Evolutionary conservation across 441 rosid genomes (phyloP).

Genomic region (Jatropha podagrica): DNA sequence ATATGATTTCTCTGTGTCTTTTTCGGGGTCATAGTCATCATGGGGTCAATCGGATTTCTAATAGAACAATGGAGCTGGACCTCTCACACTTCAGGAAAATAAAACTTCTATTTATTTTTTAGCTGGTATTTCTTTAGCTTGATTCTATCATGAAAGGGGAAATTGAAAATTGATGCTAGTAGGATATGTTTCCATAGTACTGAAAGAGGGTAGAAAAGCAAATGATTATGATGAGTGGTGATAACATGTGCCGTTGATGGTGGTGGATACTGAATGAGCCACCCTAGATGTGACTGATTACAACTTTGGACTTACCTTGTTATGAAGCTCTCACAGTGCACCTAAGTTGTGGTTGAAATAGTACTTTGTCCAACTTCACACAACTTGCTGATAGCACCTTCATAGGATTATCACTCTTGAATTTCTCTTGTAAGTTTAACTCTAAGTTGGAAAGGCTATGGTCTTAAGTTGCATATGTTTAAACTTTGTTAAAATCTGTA

Average conservation of each 20-base stretch:
- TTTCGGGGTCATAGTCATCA: not conserved
- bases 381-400: not conserved
- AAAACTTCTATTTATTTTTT: not conserved
- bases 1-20: not conserved
- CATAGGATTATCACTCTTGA: not conserved
- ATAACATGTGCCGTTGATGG: slow-evolving; percentile 8
- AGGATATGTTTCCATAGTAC: not conserved
- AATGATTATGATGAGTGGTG: not conserved
- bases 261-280: not conserved
- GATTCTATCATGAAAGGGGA: not conserved
- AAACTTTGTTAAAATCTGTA: not conserved
- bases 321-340: not conserved
- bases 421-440: not conserved
- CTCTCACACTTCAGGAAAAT: slow-evolving; percentile 3
- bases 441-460: not conserved
- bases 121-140: not conserved
- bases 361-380: not conserved
- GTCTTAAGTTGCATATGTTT: not conserved
- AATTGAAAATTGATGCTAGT: not conserved
- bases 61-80: not conserved
- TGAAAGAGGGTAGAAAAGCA: not conserved
- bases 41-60: not conserved
- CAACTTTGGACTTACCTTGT: not conserved
- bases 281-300: slow-evolving; percentile 12
- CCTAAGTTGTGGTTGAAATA: not conserved